A percentile compares a stretch with the other conserved stretches of the same genome.
phyloP scores from a whole-genome alignment of 192 early-diverging fungal species.

The Coemansia sp. region DNA sequence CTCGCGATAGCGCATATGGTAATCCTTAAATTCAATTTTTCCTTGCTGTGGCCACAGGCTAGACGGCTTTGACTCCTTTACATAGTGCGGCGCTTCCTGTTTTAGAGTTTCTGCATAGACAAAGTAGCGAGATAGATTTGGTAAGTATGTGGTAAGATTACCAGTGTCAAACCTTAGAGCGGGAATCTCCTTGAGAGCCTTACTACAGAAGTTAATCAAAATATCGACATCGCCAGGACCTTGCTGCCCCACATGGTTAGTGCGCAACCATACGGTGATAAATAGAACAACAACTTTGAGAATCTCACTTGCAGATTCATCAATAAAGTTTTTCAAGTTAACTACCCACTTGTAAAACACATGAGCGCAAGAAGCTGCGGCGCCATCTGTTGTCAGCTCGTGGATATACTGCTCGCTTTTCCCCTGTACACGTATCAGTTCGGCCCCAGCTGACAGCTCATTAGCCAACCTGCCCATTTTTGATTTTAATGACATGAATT shows the following conservation, averaged over 20 bases:
- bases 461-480: background rate
- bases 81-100: constrained; percentile 13
- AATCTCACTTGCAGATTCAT: background rate
- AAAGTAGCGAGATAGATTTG: constrained; percentile 1
- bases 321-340: background rate
- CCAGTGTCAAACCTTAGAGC: background rate
- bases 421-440: background rate
- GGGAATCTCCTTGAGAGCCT: background rate
- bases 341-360: background rate
- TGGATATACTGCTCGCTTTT: background rate
- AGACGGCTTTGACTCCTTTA: constrained; percentile 7
- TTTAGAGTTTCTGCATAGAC: constrained; percentile 3
- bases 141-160: background rate
- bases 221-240: constrained; percentile 7
- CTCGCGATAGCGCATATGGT: constrained; percentile 23
- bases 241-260: background rate
- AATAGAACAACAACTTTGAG: background rate
- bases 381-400: background rate
- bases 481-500: background rate
- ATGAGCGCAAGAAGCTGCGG: background rate
- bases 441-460: background rate
- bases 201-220: background rate
- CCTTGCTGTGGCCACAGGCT: constrained; percentile 21
- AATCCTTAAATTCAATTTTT: constrained; percentile 29
- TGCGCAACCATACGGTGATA: background rate